Conservation (phyloP, 495 filamentous ascomycete species). For the Aspergillus sclerotiicarbonarius region DNA sequence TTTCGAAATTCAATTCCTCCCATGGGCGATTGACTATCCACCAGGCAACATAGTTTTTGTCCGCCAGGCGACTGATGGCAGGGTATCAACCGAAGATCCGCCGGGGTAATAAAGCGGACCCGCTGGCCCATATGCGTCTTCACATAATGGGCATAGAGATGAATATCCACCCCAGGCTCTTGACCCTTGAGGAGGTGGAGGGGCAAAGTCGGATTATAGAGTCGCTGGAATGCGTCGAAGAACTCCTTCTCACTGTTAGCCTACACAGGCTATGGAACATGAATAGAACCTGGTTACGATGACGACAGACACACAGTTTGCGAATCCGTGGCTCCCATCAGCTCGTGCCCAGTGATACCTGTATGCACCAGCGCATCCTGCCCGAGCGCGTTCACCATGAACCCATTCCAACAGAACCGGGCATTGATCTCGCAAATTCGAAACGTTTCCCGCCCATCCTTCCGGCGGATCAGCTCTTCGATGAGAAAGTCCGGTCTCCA, state of each 20-base stretch:
- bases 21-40: neutral
- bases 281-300: no score
- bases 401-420: constrained; percentile 42
- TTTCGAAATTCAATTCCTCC: neutral
- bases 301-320: constrained; percentile 12
- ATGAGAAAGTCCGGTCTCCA: constrained; percentile 49
- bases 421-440: constrained; percentile 48
- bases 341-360: constrained; percentile 8
- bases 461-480: constrained; percentile 9
- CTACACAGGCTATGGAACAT: neutral
- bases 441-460: constrained; percentile 20
- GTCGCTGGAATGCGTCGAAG: constrained; percentile 13
- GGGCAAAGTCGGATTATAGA: constrained; percentile 26
- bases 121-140: constrained; percentile 17
- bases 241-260: constrained; percentile 10
- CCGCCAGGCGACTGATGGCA: constrained; percentile 11
- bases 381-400: constrained; percentile 22
- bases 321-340: constrained; percentile 9
- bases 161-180: constrained; percentile 33
- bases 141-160: constrained; percentile 21
- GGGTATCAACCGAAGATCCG: constrained; percentile 20
- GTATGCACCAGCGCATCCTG: constrained; percentile 19
- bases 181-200: constrained; percentile 37
- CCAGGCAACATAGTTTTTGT: constrained; percentile 30
- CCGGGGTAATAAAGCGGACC: constrained; percentile 17